Evolutionary conservation across 2,329 filamentous ascomycete species (phyloP).

Genomic region (Cryphonectria naterciae): DNA sequence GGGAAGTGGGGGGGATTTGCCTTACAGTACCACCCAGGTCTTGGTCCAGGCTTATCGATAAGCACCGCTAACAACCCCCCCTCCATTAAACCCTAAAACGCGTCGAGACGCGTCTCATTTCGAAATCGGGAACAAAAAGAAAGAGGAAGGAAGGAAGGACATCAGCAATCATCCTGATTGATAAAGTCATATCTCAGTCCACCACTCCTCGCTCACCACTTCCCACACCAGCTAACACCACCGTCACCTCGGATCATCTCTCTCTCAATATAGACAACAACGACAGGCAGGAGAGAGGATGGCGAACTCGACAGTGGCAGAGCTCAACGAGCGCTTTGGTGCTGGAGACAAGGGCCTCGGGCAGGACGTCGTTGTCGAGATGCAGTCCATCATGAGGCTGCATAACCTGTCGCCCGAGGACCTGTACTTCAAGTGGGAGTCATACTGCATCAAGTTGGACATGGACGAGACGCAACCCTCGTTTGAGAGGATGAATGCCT

Average conservation of each 20-base stretch:
- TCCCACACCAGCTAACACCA: no score
- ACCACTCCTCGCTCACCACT: background rate
- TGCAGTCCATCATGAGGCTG: conserved; percentile 83
- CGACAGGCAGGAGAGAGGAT: conserved; percentile 34
- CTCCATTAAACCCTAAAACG: conserved; percentile 12
- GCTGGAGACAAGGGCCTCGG: conserved; percentile 63
- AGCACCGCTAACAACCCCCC: background rate
- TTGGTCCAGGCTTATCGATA: background rate
- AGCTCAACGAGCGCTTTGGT: conserved; percentile 59
- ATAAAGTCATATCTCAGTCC: background rate
- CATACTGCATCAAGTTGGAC: conserved; percentile 94
- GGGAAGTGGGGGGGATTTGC: background rate
- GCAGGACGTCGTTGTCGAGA: conserved; percentile 76
- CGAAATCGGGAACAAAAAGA: background rate
- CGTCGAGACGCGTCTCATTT: conserved; percentile 26
- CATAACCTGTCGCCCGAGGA: conserved; percentile 83
- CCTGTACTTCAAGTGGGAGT: conserved; percentile 98
- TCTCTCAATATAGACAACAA: background rate
- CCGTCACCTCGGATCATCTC: background rate
- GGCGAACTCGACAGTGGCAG: conserved; percentile 44
- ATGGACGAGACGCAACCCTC: conserved; percentile 74
- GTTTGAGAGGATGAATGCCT: conserved; percentile 71
- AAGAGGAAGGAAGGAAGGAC: background rate
- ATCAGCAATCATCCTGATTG: background rate
- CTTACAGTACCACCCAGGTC: background rate